Evolutionary conservation across 1,139 yeast species (phyloP).

Genomic region (Pichia sp.): DNA sequence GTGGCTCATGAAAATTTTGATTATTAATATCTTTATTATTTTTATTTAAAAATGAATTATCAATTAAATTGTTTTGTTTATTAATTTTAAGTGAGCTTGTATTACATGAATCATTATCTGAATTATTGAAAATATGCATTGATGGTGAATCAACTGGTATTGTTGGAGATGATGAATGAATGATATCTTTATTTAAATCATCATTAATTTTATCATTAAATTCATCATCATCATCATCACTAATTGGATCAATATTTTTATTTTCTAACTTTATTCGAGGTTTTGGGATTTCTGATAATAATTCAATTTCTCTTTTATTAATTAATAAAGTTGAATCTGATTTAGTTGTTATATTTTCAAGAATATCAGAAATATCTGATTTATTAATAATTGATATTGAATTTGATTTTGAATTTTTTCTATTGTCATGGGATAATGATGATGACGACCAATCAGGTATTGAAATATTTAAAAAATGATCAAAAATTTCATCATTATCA

Average conservation of each 20-base stretch:
- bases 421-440: too few species aligned
- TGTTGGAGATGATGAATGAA: constrained; percentile 15
- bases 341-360: not conserved
- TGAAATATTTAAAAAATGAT: constrained; percentile 1
- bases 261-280: not conserved
- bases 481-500: constrained; percentile 1
- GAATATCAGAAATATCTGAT: not conserved
- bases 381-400: not conserved
- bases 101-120: constrained; percentile 7
- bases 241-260: not conserved
- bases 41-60: not conserved
- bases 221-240: constrained; percentile 2
- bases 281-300: too few species aligned
- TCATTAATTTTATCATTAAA: constrained; percentile 11
- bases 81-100: not conserved
- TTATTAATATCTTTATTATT: not conserved
- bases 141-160: constrained; percentile 22
- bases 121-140: constrained; percentile 8
- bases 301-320: too few species aligned
- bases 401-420: not conserved
- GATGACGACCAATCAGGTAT: not conserved
- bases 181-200: constrained; percentile 2
- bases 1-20: constrained; percentile 9
- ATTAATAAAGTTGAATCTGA: not conserved
- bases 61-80: too few species aligned